phyloP scores from a whole-genome alignment of 257 asterid species.

The Perilla frutescens region DNA sequence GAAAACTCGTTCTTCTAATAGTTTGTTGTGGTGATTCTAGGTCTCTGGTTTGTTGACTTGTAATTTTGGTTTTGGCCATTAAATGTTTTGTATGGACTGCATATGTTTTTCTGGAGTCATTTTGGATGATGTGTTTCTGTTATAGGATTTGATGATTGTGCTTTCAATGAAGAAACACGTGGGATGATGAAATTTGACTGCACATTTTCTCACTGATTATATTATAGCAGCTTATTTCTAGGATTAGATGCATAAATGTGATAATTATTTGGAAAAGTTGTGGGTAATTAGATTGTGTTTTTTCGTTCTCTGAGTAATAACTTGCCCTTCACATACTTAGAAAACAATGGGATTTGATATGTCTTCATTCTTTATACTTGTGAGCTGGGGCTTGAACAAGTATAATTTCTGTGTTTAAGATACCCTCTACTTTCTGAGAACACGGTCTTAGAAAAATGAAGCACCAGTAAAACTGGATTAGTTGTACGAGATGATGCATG shows the following conservation, averaged over 20 bases:
- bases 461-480: background rate
- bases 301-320: background rate
- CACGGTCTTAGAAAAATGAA: background rate
- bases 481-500: background rate
- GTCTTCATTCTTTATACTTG: background rate
- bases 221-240: too few relatives aligned
- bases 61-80: background rate
- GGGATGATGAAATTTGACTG: conserved; percentile 2
- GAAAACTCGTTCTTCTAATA: background rate
- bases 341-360: background rate
- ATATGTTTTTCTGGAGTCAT: background rate
- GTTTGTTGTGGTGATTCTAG: background rate
- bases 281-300: too few relatives aligned
- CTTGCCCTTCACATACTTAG: background rate
- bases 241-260: too few relatives aligned
- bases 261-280: too few relatives aligned
- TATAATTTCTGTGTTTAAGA: background rate
- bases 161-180: background rate
- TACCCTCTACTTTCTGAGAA: background rate
- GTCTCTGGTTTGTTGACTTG: background rate
- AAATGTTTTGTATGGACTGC: conserved; percentile 17
- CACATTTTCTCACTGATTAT: too few relatives aligned
- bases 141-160: background rate
- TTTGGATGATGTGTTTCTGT: conserved; percentile 2
- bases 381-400: background rate